Percentiles rank a stretch among this genome's conserved stretches.
Conservation (phyloP, 441 rosid genomes). For the Raphanus hybrid region DNA sequence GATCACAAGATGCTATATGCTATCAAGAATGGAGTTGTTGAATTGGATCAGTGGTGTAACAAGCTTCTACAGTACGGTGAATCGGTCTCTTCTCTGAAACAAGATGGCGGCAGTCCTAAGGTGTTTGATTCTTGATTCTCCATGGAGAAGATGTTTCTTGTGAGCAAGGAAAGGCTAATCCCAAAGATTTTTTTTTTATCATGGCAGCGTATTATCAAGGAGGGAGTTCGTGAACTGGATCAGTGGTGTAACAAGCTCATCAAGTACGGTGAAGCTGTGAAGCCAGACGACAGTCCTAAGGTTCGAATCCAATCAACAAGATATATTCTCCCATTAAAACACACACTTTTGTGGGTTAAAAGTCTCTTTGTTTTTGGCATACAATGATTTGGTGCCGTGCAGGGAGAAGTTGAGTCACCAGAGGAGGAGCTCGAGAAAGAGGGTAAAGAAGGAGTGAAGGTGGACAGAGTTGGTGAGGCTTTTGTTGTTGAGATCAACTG, state of each 20-base stretch:
- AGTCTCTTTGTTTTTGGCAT: too few species aligned
- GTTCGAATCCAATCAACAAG: slow-evolving; percentile 7
- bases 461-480: slow-evolving; percentile 44
- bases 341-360: not conserved
- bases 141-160: not conserved
- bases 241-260: slow-evolving; percentile 21
- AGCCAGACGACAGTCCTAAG: slow-evolving; percentile 21
- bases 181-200: not conserved
- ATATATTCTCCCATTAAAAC: not conserved
- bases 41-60: slow-evolving; percentile 46
- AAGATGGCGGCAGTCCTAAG: slow-evolving; percentile 30
- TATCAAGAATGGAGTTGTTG: slow-evolving; percentile 42
- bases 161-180: not conserved
- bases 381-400: not conserved
- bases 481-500: slow-evolving; percentile 46
- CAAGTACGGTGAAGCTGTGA: not conserved
- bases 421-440: slow-evolving; percentile 26
- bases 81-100: slow-evolving; percentile 29
- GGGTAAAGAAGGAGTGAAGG: slow-evolving; percentile 44
- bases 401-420: slow-evolving; percentile 28
- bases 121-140: slow-evolving; percentile 7
- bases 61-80: slow-evolving; percentile 38
- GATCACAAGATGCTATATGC: slow-evolving; percentile 32
- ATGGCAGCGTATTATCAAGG: slow-evolving; percentile 14
- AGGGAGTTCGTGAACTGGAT: slow-evolving; percentile 43